These are phyloP conservation scores for grape (Vitis vinifera) DNA, from an alignment of 164 flowering plant species.

Conservation along the genomic window DNA sequence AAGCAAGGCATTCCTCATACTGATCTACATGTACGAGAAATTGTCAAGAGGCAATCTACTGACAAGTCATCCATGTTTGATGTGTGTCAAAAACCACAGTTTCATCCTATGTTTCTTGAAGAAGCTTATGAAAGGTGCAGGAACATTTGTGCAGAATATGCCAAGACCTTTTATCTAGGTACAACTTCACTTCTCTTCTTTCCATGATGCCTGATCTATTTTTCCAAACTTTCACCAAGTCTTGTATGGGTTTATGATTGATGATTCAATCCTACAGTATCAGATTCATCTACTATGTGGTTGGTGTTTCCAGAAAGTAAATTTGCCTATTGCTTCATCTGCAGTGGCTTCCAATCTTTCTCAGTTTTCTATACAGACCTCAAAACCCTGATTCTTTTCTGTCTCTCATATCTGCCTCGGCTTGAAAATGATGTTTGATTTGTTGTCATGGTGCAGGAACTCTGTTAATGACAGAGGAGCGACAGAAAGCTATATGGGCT, in stretches of 20 bases:
- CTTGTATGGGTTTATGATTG: too few relatives aligned
- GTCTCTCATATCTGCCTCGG: not conserved
- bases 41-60: conserved; percentile 49
- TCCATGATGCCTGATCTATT: too few relatives aligned
- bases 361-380: too few relatives aligned
- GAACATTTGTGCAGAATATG: conserved; percentile 62
- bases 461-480: conserved; percentile 67
- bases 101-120: conserved; percentile 44
- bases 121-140: conserved; percentile 68
- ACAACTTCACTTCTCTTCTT: not conserved
- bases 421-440: conserved; percentile 5
- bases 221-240: too few relatives aligned
- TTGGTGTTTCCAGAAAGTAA: too few relatives aligned
- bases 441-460: conserved; percentile 48
- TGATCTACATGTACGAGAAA: conserved; percentile 40
- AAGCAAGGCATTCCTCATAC: conserved; percentile 36
- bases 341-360: too few relatives aligned
- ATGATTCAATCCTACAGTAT: too few relatives aligned
- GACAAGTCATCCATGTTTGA: not conserved
- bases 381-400: too few relatives aligned
- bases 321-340: too few relatives aligned
- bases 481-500: conserved; percentile 79
- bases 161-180: conserved; percentile 85
- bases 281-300: too few relatives aligned
- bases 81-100: conserved; percentile 18